Conservation (phyloP, 371 early-diverging fungal species). For the Mucor sp. region DNA sequence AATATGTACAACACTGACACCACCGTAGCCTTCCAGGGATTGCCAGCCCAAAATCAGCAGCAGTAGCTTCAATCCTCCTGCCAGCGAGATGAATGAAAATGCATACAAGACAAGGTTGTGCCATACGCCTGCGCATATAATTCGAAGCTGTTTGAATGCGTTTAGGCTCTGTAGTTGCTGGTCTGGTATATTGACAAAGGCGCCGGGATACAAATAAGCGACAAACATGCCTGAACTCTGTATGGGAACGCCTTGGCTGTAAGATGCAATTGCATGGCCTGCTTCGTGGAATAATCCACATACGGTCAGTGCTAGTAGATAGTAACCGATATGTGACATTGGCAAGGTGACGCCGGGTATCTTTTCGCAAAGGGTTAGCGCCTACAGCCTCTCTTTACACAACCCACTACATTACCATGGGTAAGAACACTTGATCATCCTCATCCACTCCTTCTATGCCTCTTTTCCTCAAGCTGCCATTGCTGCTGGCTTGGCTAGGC, state of each 20-base stretch:
- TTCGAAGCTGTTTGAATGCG: constrained; percentile 59
- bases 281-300: constrained; percentile 79
- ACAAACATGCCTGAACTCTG: constrained; percentile 75
- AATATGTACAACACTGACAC: constrained; percentile 67
- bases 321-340: constrained; percentile 71
- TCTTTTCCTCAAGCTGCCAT: constrained; percentile 6
- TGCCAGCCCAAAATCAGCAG: constrained; percentile 56
- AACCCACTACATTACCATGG: constrained; percentile 44
- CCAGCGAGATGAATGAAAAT: constrained; percentile 47
- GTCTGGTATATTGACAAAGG: constrained; percentile 79
- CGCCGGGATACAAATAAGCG: constrained; percentile 79
- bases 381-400: background rate
- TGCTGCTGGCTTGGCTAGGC: background rate
- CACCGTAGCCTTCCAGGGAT: constrained; percentile 50
- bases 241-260: constrained; percentile 65
- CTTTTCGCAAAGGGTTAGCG: constrained; percentile 21
- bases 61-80: constrained; percentile 49
- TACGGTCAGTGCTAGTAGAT: constrained; percentile 63
- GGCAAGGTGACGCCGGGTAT: constrained; percentile 87
- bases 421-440: constrained; percentile 61
- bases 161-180: constrained; percentile 48
- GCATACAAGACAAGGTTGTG: constrained; percentile 70
- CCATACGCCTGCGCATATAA: constrained; percentile 87
- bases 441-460: constrained; percentile 20
- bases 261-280: constrained; percentile 81